Base-by-base conservation (phyloP, 2,329 filamentous ascomycete species). In the Cladosporium sp. region DNA sequence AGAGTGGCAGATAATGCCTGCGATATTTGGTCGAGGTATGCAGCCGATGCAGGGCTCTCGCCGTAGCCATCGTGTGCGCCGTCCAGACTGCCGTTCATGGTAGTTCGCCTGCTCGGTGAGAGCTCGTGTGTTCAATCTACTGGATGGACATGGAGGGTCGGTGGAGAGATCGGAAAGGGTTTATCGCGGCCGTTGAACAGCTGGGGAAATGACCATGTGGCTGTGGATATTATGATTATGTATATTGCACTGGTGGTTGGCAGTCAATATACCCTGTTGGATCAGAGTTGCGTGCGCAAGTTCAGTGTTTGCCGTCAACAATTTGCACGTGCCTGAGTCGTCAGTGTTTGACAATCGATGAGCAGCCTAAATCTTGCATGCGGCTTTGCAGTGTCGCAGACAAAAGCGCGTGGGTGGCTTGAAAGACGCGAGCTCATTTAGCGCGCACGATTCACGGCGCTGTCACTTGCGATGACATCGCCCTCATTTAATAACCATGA, bases 1-100 rank as follows among this genome's bases (percentile, higher is more conserved):
- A 98, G 94, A 67, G 97, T 91, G 71, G 96, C 86, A 72, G 95
- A 88, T 71, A 99, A 88, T 48, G 95, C 95, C 74, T 91, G 86
- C 74, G 92, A 87, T 70, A 98, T 95, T 75, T 86, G 87, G 59
- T 86, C 80, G 60, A 92, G 83, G 67, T 63, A 56, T 28, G 64
- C 30, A 23, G 67, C 56, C 26, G 65, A 62, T 25, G 67, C 62
- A 10, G 68, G 61, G 18, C 65, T 60, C 30, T 67, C 68, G 68
- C 68, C 70, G 57, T 71, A 68, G 48, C 66, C 64, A 63, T 63
- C 65, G 68, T 69, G 67, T 32, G 67, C 68, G 26, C 69, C 68
- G 36, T 65, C 66, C 28, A 32, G 21, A 21, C 48, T 56, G 61
- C 64, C 67, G 48, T 68, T 65, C 68, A 70, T 68, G 56, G 43